phyloP scores from a whole-genome alignment of 2,329 filamentous ascomycete species.

The Colletotrichum siamense region DNA sequence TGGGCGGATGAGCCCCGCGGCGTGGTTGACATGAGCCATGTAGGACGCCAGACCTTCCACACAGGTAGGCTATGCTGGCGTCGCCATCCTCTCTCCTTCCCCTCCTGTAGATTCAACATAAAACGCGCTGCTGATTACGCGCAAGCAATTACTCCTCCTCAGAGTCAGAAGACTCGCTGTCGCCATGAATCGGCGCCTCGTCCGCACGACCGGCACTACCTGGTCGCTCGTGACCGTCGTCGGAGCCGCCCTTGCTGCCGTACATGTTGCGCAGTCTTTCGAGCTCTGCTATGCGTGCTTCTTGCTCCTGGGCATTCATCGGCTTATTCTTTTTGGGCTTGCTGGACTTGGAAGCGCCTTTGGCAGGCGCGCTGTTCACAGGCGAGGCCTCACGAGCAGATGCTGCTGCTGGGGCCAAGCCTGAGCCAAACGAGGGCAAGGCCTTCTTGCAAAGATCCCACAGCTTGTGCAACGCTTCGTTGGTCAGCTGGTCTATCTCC shows the following conservation, averaged over 20 bases:
- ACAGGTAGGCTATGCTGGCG: background rate
- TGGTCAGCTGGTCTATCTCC: constrained; percentile 63
- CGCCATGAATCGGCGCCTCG: constrained; percentile 26
- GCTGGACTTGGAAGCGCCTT: constrained; percentile 38
- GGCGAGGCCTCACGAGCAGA: constrained; percentile 34
- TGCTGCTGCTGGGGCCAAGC: constrained; percentile 27
- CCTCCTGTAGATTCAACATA: background rate
- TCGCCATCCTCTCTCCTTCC: background rate
- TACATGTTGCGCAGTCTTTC: constrained; percentile 56
- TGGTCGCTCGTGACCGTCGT: constrained; percentile 36
- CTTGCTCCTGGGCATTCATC: constrained; percentile 74
- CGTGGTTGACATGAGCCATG: background rate
- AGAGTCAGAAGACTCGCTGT: constrained; percentile 49
- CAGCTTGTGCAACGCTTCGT: constrained; percentile 59
- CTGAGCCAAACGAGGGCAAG: constrained; percentile 45
- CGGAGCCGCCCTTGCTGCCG: constrained; percentile 26
- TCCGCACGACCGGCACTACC: constrained; percentile 20
- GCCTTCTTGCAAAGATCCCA: constrained; percentile 51
- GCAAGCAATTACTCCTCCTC: constrained; percentile 43
- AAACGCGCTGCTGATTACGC: background rate
- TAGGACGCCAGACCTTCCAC: background rate
- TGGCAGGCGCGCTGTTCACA: constrained; percentile 30
- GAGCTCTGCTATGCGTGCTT: constrained; percentile 67
- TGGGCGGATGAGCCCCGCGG: background rate
- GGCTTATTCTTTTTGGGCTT: constrained; percentile 78